These are phyloP conservation scores for Coniochaeta ligniaria DNA, from an alignment of 2,329 filamentous ascomycete species.

Conservation along the genomic window DNA sequence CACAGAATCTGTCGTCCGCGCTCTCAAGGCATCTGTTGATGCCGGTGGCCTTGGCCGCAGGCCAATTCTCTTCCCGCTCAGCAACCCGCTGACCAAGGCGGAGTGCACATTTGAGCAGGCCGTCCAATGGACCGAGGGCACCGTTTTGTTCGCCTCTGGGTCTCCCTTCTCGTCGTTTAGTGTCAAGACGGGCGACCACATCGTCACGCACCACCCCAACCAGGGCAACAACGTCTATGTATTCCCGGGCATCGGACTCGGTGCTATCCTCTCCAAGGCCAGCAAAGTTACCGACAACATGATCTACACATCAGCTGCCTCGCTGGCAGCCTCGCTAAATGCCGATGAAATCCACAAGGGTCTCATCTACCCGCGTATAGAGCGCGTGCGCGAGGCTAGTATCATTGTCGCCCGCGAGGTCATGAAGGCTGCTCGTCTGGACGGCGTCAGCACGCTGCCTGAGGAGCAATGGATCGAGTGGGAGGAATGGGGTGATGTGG, in stretches of 20 bases:
- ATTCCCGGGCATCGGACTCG: constrained; percentile 92
- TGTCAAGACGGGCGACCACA: constrained; percentile 53
- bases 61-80: constrained; percentile 92
- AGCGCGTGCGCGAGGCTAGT: constrained; percentile 85
- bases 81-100: constrained; percentile 92
- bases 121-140: constrained; percentile 82
- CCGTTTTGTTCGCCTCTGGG: constrained; percentile 87
- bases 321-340: constrained; percentile 71
- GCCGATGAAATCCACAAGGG: constrained; percentile 74
- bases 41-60: constrained; percentile 61
- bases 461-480: constrained; percentile 67
- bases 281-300: constrained; percentile 85
- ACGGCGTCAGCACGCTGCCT: constrained; percentile 63
- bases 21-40: constrained; percentile 58
- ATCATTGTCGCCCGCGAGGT: constrained; percentile 82
- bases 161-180: constrained; percentile 78
- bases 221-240: constrained; percentile 88
- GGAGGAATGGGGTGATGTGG: constrained; percentile 63
- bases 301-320: constrained; percentile 89
- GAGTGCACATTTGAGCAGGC: constrained; percentile 97
- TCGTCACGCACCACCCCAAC: constrained; percentile 66
- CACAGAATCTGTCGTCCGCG: constrained; percentile 75
- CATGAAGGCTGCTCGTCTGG: constrained; percentile 82
- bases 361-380: constrained; percentile 85
- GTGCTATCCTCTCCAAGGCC: constrained; percentile 85